Percentiles rank a stretch among this genome's conserved stretches.
These are phyloP conservation scores for Thraustochytrium sp. DNA, from an alignment of 352 stramenopile genomes.

Conservation along the genomic window DNA sequence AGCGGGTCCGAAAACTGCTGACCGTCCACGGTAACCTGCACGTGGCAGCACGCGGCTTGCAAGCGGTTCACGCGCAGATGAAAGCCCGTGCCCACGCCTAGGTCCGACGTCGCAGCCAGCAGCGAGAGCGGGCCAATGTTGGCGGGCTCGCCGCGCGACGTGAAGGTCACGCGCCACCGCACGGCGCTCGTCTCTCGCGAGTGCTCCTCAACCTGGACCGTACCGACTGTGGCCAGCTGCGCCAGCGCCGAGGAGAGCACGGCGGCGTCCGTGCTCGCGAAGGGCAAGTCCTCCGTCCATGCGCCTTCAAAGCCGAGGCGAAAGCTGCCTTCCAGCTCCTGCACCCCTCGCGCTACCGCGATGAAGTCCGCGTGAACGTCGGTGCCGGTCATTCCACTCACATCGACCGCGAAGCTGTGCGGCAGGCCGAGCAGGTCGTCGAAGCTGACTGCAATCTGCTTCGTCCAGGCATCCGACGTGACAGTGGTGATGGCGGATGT, in stretches of 20 bases:
- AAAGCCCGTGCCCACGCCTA: neutral
- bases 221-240: neutral
- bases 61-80: neutral
- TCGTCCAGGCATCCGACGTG: neutral
- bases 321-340: neutral
- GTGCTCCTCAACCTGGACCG: neutral
- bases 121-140: neutral
- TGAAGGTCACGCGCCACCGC: conserved; percentile 16
- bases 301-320: neutral
- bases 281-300: neutral
- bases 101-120: neutral
- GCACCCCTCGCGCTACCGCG: neutral
- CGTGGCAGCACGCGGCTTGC: neutral
- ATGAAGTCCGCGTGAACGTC: neutral
- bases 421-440: neutral
- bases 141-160: neutral
- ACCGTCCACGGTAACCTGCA: conserved; percentile 9
- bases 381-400: neutral
- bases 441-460: neutral
- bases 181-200: neutral
- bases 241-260: neutral
- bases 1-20: neutral
- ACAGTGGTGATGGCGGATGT: neutral
- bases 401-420: neutral
- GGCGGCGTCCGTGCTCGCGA: neutral